A percentile compares a stretch with the other conserved stretches of the same genome.
Conservation (phyloP, 2,329 filamentous ascomycete genomes). For the Apiospora sp. region DNA sequence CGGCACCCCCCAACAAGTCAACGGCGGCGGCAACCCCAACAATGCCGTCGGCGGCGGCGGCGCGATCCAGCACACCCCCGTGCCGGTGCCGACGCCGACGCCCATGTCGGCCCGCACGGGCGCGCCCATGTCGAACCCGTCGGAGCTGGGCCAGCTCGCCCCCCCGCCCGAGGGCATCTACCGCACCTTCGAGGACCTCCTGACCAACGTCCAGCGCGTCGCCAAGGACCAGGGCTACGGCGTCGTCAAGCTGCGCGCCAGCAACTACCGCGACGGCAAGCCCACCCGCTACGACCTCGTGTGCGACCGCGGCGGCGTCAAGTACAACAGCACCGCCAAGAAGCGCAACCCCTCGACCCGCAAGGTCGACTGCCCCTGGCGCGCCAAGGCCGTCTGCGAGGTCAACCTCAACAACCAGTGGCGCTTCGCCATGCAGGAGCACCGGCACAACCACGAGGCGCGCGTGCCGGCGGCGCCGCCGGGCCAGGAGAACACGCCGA, state of each 20-base stretch:
- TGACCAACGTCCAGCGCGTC: slow-evolving; percentile 64
- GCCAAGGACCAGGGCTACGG: slow-evolving; percentile 70
- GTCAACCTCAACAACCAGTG: slow-evolving; percentile 69
- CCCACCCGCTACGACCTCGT: slow-evolving; percentile 69
- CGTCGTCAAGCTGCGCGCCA: slow-evolving; percentile 68
- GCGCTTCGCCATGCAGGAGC: slow-evolving; percentile 68
- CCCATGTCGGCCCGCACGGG: slow-evolving; percentile 22
- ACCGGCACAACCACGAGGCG: slow-evolving; percentile 69
- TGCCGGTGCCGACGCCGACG: slow-evolving; percentile 29
- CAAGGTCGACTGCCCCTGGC: slow-evolving; percentile 70
- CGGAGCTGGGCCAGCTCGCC: slow-evolving; percentile 49
- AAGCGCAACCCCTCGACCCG: slow-evolving; percentile 70
- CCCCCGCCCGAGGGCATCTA: slow-evolving; percentile 69
- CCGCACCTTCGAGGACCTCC: slow-evolving; percentile 65
- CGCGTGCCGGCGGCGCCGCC: slow-evolving; percentile 61
- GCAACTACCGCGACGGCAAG: slow-evolving; percentile 69
- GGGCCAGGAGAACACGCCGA: slow-evolving; percentile 64
- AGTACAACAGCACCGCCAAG: slow-evolving; percentile 71
- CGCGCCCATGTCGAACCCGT: slow-evolving; percentile 23
- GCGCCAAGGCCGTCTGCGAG: slow-evolving; percentile 70
- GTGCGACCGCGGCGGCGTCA: slow-evolving; percentile 69
- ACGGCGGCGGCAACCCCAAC: slow-evolving; percentile 25
- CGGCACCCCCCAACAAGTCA: slow-evolving; percentile 31
- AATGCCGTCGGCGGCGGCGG: neutral
- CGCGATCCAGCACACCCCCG: slow-evolving; percentile 28